These are phyloP conservation scores for Neonectria magnoliae DNA, from an alignment of 2,329 filamentous ascomycete genomes.

Conservation along the genomic window DNA sequence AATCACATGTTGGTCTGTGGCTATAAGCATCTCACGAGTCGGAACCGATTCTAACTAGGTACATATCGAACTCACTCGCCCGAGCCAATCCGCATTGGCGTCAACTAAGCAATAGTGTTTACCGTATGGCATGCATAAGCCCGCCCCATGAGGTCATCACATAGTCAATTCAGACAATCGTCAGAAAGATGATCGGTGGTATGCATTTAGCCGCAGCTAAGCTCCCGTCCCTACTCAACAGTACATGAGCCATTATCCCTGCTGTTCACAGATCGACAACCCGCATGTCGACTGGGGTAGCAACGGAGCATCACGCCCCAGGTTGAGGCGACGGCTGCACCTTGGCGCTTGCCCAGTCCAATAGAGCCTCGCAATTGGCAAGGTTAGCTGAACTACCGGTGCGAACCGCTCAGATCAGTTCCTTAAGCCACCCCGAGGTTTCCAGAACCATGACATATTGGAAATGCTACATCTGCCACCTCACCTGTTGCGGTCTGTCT, in stretches of 20 bases:
- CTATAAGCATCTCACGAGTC: not conserved
- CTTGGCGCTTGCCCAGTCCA: slow-evolving; percentile 12
- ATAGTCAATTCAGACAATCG: slow-evolving; percentile 1
- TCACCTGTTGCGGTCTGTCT: slow-evolving; percentile 9
- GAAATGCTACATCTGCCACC: slow-evolving; percentile 2
- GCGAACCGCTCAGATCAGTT: slow-evolving; percentile 19
- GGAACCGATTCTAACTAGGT: not conserved
- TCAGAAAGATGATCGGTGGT: not conserved
- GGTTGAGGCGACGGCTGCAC: slow-evolving; percentile 11
- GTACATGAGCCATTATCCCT: slow-evolving; percentile 15
- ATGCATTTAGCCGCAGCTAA: slow-evolving; percentile 12
- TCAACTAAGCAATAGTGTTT: not conserved
- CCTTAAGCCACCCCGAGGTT: not conserved
- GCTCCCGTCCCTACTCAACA: slow-evolving; percentile 10
- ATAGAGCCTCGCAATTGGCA: slow-evolving; percentile 18
- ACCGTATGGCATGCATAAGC: not conserved
- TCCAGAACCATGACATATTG: slow-evolving; percentile 6
- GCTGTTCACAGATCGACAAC: slow-evolving; percentile 20
- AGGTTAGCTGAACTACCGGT: slow-evolving; percentile 7
- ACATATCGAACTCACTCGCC: too few species aligned
- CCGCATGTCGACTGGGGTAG: slow-evolving; percentile 20
- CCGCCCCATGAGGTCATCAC: not conserved
- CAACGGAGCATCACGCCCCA: slow-evolving; percentile 18
- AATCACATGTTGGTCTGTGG: not conserved
- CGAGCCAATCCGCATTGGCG: not conserved